Base-by-base conservation (phyloP, 352 stramenopile genomes). In the Pythium insidiosum region DNA sequence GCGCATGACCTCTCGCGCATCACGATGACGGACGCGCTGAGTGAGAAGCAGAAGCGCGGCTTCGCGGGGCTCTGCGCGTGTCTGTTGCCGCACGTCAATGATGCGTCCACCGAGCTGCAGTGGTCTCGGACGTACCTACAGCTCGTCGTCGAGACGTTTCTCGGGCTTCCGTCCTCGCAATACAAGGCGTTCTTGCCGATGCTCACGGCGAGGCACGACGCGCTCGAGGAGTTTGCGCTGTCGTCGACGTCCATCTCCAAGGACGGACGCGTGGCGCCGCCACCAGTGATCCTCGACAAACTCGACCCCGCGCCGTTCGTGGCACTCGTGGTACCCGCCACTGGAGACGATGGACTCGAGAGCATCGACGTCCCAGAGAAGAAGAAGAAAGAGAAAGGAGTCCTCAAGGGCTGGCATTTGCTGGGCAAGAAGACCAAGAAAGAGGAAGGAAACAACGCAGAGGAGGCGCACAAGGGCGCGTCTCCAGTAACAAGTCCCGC, bases 171-270 rank as follows among this genome's bases (percentile, higher is more conserved):
- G 0, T 50, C 42, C 15, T 51, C 68, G 12, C 71, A 85, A 41
- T 67, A 74, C 1, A 73, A 89, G 22, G 80, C 74, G 2, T 81
- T 81, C 40, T n/a, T 84, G 16, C 76, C 80, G 31, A 83, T 92
- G 53, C 63, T 92, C 16, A 78, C 63, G 12, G 61, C 56, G 47
- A 37, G 47, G 58, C 25, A 65, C 45, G 35, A 56, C 20, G 46
- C 46, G 24, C 43, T 64, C 18, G 23, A 40, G 15, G 54, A 68
- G 3, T 53, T 40, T 13, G 42, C 47, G 31, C 19, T 56, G 34
- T 42, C 56, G 18, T 12, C 28, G 28, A 15, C 28, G 9, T 21
- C 7, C 34, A 20, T 7, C 34, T 15, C 35, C 38, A 22, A 37
- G 15, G 37, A 50, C 24, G n/a, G 19, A 2, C 26, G 6, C 20